Evolutionary conservation across 2,329 filamentous ascomycete genomes (phyloP).

Genomic region (Cladosporium sp.): DNA sequence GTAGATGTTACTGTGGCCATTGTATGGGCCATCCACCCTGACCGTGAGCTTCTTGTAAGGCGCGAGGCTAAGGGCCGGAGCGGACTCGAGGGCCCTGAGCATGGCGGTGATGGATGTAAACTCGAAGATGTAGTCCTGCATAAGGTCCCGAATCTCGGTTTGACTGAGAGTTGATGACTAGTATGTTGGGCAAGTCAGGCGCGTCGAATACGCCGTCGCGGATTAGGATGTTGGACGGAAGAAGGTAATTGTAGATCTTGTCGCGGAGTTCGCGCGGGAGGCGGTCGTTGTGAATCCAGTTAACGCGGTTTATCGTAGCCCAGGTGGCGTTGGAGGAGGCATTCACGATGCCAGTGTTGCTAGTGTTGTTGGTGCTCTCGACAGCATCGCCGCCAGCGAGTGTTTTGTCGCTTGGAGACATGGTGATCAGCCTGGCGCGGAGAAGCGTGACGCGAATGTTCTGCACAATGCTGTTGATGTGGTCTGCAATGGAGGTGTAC

Average conservation of each 20-base stretch:
- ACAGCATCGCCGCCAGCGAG: neutral
- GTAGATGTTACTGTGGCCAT: neutral
- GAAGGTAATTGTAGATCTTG: neutral
- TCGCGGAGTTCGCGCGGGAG: neutral
- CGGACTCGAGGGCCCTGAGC: neutral
- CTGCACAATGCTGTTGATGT: neutral
- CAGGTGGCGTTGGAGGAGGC: neutral
- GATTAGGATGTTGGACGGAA: neutral
- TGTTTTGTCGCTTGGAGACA: neutral
- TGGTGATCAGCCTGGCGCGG: neutral
- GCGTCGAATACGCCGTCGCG: neutral
- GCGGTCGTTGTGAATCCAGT: neutral
- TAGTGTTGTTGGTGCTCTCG: neutral
- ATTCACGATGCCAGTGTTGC: neutral
- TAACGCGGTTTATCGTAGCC: neutral
- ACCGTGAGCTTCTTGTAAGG: neutral
- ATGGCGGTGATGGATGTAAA: neutral
- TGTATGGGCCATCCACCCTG: neutral
- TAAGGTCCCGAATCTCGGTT: too few relatives aligned
- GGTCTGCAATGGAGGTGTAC: too few relatives aligned
- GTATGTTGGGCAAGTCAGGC: neutral
- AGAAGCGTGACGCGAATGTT: neutral
- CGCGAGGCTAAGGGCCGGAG: neutral
- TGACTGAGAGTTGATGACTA: neutral
- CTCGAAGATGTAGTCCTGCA: too few relatives aligned